Percentiles rank a stretch among this genome's conserved stretches.
These are phyloP conservation scores for Umbelopsis sp. DNA, from an alignment of 371 early-diverging fungal genomes.

Conservation along the genomic window DNA sequence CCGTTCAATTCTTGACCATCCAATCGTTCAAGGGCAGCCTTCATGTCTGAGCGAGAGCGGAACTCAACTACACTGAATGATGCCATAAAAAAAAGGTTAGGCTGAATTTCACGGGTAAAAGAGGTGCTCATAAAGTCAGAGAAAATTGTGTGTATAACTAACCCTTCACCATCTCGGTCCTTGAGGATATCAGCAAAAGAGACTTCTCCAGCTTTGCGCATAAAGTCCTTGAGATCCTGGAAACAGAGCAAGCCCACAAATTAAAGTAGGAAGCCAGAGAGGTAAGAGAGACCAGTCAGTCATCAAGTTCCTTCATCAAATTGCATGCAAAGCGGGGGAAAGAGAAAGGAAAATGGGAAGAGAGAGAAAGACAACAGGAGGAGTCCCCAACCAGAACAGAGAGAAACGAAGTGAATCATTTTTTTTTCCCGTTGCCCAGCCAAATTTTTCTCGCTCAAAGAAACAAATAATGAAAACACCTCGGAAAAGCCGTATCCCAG, in stretches of 20 bases:
- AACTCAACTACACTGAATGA: slow-evolving; percentile 86
- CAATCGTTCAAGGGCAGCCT: slow-evolving; percentile 83
- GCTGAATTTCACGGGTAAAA: not conserved
- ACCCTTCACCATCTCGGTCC: slow-evolving; percentile 87
- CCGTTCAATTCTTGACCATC: slow-evolving; percentile 90
- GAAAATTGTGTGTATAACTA: slow-evolving; percentile 8
- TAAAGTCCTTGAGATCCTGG: slow-evolving; percentile 96
- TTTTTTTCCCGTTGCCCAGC: too few species aligned
- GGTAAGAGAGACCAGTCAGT: slow-evolving; percentile 20
- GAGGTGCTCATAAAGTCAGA: too few species aligned
- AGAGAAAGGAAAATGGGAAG: slow-evolving; percentile 19
- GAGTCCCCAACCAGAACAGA: not conserved
- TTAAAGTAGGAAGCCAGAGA: slow-evolving; percentile 29
- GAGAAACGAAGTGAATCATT: too few species aligned
- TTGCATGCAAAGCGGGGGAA: slow-evolving; percentile 13
- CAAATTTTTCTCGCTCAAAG: not conserved
- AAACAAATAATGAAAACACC: not conserved
- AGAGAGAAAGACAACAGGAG: slow-evolving; percentile 25
- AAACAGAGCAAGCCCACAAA: slow-evolving; percentile 28
- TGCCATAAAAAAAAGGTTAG: slow-evolving; percentile 19
- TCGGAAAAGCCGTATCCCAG: slow-evolving; percentile 1
- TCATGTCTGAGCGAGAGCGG: slow-evolving; percentile 77
- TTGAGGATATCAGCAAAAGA: slow-evolving; percentile 89
- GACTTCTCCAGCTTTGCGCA: slow-evolving; percentile 95
- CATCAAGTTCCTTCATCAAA: slow-evolving; percentile 6